Percentiles rank a stretch among this genome's conserved stretches.
Conservation (phyloP, 2,329 filamentous ascomycete species). For the Diaporthe destruens region DNA sequence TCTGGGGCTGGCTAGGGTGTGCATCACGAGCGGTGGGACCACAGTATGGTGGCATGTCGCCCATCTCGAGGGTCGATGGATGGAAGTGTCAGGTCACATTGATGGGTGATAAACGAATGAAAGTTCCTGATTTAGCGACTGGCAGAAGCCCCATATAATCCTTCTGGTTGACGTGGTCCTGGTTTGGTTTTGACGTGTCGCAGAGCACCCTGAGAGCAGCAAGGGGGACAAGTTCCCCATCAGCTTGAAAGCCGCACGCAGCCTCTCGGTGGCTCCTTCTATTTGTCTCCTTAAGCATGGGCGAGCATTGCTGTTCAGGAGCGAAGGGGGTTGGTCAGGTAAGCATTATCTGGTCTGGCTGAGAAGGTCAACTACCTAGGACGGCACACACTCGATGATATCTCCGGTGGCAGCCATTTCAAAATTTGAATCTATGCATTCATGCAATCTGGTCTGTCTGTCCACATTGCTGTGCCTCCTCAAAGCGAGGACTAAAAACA, state of each 20-base stretch:
- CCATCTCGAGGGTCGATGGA: conserved; percentile 10
- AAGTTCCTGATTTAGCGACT: neutral
- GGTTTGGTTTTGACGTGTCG: neutral
- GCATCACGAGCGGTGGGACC: neutral
- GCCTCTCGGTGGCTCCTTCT: neutral
- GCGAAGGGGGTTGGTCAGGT: no score
- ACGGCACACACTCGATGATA: neutral
- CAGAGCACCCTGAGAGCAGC: neutral
- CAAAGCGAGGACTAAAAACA: conserved; percentile 25
- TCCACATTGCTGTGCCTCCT: conserved; percentile 21
- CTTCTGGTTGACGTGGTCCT: neutral
- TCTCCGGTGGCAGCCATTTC: neutral
- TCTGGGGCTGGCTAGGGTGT: neutral
- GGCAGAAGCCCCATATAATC: neutral
- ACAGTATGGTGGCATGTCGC: neutral
- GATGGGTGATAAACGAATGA: conserved; percentile 9
- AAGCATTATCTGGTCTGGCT: neutral
- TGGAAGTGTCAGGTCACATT: neutral
- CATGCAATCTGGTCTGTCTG: conserved; percentile 15
- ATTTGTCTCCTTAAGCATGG: neutral
- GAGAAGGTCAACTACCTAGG: neutral
- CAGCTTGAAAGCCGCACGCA: neutral
- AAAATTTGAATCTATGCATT: conserved; percentile 27
- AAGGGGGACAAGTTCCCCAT: neutral
- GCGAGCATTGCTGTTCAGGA: no score